Base-by-base conservation (phyloP, 108 stramenopile species). In the Cyclotella baltica region DNA sequence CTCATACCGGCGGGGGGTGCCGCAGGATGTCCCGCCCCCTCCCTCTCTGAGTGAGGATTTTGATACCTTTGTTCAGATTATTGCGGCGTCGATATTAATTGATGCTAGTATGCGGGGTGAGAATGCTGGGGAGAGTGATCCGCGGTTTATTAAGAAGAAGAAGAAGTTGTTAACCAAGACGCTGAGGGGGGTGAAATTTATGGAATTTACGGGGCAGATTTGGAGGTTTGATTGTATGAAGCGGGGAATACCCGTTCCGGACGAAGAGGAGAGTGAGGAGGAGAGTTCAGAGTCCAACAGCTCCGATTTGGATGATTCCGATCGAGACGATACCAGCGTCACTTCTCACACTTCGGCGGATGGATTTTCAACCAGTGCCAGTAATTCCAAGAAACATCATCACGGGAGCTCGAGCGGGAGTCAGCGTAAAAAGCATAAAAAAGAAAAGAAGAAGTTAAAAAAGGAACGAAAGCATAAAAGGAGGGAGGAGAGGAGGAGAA, bases 71-170 rank as follows among this genome's bases (percentile, higher is more conserved):
- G 46, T 81, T 27, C 69, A 70, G 46, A 70, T 81, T 33, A 70
- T 81, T 19, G 81, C 81, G 53, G 81, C 81, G 4, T 81, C 81
- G 30, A 81, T 81, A 38, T 68, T 81, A 50, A 75, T 81, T n/a
- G 81, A 81, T 51, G 81, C 81, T 5, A 66, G 63, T 63, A 81
- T 81, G 81, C 73, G 81, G 0, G 81, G 81, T 4, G 81, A 81
- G 51, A 81, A 81, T 19, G 69, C 81, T 25, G 81, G 81, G 1
- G 81, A 81, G 47, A 75, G 74, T 3, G 81, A 81, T 47, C 73
- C 81, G 22, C 62, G 81, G 1, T 75, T 66, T 56, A 81, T 81
- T 63, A 81, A 81, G 52, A 81, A 66, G 56, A 75, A 71, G 69
- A 81, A 81, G 55, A 81, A 81, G 48, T 11, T 81, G 23, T 48